Base-by-base conservation (phyloP, 2,329 filamentous ascomycete species). In the Aspergillus pseudotamarii region DNA sequence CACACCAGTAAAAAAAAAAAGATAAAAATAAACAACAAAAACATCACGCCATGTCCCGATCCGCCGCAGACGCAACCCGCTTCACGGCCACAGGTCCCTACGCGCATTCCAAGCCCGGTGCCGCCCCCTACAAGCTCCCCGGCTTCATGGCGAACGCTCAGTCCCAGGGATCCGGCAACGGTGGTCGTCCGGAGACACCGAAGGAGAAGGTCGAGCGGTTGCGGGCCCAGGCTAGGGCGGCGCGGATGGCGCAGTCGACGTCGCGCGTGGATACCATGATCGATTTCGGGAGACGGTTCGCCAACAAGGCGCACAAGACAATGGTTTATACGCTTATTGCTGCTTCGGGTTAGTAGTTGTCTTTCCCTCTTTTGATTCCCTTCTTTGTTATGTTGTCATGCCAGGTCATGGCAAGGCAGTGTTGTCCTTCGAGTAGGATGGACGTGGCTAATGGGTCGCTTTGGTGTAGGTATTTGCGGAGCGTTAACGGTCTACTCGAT, bases 181-280 rank as follows among this genome's bases (percentile, higher is more conserved):
- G 70, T 59, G 73, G 70, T 3, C 64, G 64, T 62, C 70, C 72
- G 66, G 89, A 92, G 79, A 90, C 89, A 1, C 86, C 90, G 57
- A 87, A 88, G 75, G 86, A 92, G 79, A 88, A 89, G 70, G 89
- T 92, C 41, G 85, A 87, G 67, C 84, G 90, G 64, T 80, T 92
- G 71, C 84, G 90, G 59, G 88, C 88, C 53, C 88, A 89, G 65
- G 88, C 90, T 74, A 82, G 88, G 63, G 87, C 87, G n/a, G 88
- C 89, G 53, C 86, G 86, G 76, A 82, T 85, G 69, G 85, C 88
- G 51, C 82, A 85, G 71, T 81, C 84, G 54, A 88, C 85, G 57
- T 84, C 82, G 26, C 78, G 78, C 46, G 82, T 85, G 71, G 88
- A 90, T 76, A 78, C 79, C 50, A 70, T 83, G 53, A 81, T 88